phyloP scores from a whole-genome alignment of 805 yeast species.

The Scheffersomyces stipitis region DNA sequence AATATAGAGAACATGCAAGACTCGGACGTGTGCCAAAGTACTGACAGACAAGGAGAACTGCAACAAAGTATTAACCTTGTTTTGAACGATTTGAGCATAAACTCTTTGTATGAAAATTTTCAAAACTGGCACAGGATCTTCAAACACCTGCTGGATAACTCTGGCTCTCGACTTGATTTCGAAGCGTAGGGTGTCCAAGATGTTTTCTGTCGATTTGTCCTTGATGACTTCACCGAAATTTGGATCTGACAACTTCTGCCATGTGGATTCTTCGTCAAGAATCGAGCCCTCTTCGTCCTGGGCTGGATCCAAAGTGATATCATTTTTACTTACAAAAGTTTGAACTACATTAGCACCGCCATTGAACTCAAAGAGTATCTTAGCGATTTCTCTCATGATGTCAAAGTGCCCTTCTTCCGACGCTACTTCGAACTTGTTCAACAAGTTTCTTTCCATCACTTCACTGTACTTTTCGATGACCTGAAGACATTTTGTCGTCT shows the following conservation, averaged over 20 bases:
- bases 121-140: slow-evolving; percentile 65
- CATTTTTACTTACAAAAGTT: slow-evolving; percentile 78
- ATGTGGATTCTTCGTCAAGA: slow-evolving; percentile 47
- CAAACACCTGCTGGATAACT: slow-evolving; percentile 71
- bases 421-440: slow-evolving; percentile 72
- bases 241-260: slow-evolving; percentile 65
- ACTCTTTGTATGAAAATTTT: slow-evolving; percentile 71
- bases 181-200: slow-evolving; percentile 53
- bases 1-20: slow-evolving; percentile 65
- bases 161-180: slow-evolving; percentile 72
- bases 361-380: slow-evolving; percentile 73
- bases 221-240: slow-evolving; percentile 45
- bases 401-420: slow-evolving; percentile 65
- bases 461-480: slow-evolving; percentile 72
- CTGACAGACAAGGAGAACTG: slow-evolving; percentile 63
- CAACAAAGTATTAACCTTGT: slow-evolving; percentile 56
- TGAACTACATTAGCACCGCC: slow-evolving; percentile 83
- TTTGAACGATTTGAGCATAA: slow-evolving; percentile 68
- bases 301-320: slow-evolving; percentile 49
- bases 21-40: slow-evolving; percentile 71
- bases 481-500: slow-evolving; percentile 34
- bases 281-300: slow-evolving; percentile 33
- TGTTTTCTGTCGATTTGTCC: slow-evolving; percentile 50
- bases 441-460: slow-evolving; percentile 66
- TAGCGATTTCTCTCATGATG: slow-evolving; percentile 76